Percentiles rank a stretch among this genome's conserved stretches.
These are phyloP conservation scores for Tympanopsis confertula DNA, from an alignment of 2,329 filamentous ascomycete species.

Conservation along the genomic window DNA sequence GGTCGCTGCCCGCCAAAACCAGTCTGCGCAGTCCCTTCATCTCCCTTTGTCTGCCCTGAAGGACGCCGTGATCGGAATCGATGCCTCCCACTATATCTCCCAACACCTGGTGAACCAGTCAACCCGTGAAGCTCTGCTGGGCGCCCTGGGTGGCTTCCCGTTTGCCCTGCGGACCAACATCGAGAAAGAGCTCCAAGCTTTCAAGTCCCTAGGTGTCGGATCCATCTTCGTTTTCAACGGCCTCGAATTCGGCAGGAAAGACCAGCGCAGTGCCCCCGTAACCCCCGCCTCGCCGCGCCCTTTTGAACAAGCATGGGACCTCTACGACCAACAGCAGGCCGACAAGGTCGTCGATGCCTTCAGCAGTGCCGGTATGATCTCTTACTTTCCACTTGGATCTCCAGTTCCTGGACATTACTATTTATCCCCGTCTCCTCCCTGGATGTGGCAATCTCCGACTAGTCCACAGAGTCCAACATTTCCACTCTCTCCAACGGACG, in stretches of 20 bases:
- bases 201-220: conserved; percentile 38
- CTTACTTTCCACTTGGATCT: too few species aligned
- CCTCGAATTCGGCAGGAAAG: conserved; percentile 41
- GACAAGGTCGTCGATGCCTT: conserved; percentile 50
- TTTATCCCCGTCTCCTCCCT: background rate
- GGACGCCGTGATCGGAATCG: conserved; percentile 44
- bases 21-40: conserved; percentile 19
- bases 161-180: conserved; percentile 45
- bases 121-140: conserved; percentile 50
- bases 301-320: conserved; percentile 47
- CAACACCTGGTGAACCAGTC: conserved; percentile 39
- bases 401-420: too few species aligned
- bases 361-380: conserved; percentile 40
- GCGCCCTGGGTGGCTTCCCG: conserved; percentile 54
- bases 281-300: conserved; percentile 33
- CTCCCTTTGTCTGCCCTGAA: conserved; percentile 42
- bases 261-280: conserved; percentile 20
- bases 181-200: conserved; percentile 40
- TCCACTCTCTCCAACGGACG: too few species aligned
- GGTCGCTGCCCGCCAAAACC: conserved; percentile 1
- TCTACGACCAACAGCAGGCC: conserved; percentile 50
- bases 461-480: too few species aligned
- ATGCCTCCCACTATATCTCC: conserved; percentile 53
- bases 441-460: too few species aligned
- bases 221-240: conserved; percentile 57